phyloP scores from a whole-genome alignment of 2,329 filamentous ascomycete species.

The Teratosphaeria gauchensis region DNA sequence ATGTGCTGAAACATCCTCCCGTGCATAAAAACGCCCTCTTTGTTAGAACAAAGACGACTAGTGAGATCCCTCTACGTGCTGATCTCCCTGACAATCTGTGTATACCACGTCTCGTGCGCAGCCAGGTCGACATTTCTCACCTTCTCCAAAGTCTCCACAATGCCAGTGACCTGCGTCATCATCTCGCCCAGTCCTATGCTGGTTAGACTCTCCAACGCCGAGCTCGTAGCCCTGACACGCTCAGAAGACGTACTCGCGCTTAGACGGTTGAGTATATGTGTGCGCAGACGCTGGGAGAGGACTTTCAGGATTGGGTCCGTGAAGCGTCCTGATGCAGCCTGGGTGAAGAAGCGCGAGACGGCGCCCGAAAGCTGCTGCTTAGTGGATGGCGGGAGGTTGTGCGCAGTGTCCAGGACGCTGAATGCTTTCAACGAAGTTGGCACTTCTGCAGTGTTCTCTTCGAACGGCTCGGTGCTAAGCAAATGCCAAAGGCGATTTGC shows the following conservation, averaged over 20 bases:
- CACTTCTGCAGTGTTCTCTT: conserved; percentile 17
- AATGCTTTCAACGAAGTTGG: conserved; percentile 33
- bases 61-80: neutral
- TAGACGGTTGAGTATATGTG: conserved; percentile 56
- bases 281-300: conserved; percentile 56
- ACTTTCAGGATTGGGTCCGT: conserved; percentile 57
- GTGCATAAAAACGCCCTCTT: neutral
- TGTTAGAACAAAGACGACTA: neutral
- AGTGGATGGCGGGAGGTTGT: conserved; percentile 40
- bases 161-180: conserved; percentile 56
- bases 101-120: conserved; percentile 15
- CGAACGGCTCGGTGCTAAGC: conserved; percentile 29
- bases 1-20: neutral
- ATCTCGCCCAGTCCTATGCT: conserved; percentile 65
- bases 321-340: conserved; percentile 39
- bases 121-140: conserved; percentile 46
- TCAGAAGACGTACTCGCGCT: conserved; percentile 59
- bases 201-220: conserved; percentile 59
- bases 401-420: conserved; percentile 40
- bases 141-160: conserved; percentile 58
- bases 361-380: conserved; percentile 35
- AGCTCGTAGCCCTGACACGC: conserved; percentile 59
- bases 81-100: conserved; percentile 6
- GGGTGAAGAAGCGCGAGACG: conserved; percentile 41
- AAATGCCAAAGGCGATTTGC: conserved; percentile 61